Conservation (phyloP, 331 rosid species). For the Malus hybrid region DNA sequence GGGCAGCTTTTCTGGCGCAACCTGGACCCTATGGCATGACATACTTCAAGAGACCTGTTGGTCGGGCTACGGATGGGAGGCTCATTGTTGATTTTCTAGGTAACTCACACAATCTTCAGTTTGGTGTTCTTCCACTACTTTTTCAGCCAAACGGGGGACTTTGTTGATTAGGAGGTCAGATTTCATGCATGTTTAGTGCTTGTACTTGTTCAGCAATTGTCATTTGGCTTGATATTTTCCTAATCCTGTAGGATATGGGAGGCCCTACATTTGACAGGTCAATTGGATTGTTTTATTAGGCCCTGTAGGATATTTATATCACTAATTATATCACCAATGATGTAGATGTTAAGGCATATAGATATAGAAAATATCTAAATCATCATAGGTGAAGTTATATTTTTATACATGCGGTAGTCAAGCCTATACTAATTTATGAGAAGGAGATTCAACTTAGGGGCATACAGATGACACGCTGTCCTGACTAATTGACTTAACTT, state of each 20-base stretch:
- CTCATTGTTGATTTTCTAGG: conserved; percentile 67
- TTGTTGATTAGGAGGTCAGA: not conserved
- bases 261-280: not conserved
- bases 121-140: not conserved
- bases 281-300: too few relatives aligned
- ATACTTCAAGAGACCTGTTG: conserved; percentile 52
- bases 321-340: not conserved
- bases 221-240: not conserved
- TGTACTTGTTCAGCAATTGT: not conserved
- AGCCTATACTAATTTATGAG: not conserved
- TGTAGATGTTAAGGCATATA: too few relatives aligned
- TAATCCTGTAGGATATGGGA: not conserved
- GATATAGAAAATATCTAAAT: not conserved
- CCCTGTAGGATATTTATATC: not conserved
- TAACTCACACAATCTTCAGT: conserved; percentile 8
- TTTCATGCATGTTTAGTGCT: not conserved
- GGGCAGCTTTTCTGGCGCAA: conserved; percentile 71
- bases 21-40: conserved; percentile 61
- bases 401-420: not conserved
- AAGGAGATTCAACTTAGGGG: not conserved
- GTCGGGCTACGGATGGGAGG: conserved; percentile 80
- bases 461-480: too few relatives aligned
- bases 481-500: not conserved
- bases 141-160: not conserved
- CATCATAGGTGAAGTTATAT: not conserved